Evolutionary conservation across 1,284 basidiomycete genomes (phyloP).

Genomic region (Puccinia triticina): DNA sequence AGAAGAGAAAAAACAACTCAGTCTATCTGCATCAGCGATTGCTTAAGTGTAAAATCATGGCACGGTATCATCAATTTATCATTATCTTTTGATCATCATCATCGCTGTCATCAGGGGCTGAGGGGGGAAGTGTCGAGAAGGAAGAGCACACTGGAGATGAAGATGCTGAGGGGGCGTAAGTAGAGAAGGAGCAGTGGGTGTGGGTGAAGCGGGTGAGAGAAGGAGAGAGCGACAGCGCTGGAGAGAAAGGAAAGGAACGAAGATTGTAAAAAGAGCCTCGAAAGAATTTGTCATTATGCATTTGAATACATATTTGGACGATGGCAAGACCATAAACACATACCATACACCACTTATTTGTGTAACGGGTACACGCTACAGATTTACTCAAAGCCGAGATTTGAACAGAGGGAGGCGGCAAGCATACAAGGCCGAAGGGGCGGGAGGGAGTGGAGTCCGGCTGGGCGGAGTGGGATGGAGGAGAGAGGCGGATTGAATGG

Average conservation of each 20-base stretch:
- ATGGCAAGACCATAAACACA: background rate
- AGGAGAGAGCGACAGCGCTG: background rate
- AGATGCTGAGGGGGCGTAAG: background rate
- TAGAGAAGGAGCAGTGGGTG: background rate
- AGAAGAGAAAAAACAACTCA: background rate
- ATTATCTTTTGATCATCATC: background rate
- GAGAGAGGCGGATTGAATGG: too few relatives aligned
- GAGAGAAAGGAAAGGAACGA: background rate
- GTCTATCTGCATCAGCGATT: background rate
- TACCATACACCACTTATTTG: background rate
- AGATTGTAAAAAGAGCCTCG: background rate
- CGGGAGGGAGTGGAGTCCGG: background rate
- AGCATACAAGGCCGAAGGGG: background rate
- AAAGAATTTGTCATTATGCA: conserved; percentile 21
- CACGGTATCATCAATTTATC: background rate
- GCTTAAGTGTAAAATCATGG: background rate
- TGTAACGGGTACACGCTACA: conserved; percentile 3
- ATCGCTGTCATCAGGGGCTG: background rate
- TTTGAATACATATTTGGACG: conserved; percentile 22
- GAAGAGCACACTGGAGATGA: background rate
- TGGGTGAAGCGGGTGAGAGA: background rate
- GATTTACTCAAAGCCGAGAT: conserved; percentile 7
- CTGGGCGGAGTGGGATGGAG: background rate
- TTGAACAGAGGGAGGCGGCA: background rate
- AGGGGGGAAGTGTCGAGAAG: background rate